Evolutionary conservation across 495 filamentous ascomycete genomes (phyloP).

Genomic region (Hypoxylon trugodes): DNA sequence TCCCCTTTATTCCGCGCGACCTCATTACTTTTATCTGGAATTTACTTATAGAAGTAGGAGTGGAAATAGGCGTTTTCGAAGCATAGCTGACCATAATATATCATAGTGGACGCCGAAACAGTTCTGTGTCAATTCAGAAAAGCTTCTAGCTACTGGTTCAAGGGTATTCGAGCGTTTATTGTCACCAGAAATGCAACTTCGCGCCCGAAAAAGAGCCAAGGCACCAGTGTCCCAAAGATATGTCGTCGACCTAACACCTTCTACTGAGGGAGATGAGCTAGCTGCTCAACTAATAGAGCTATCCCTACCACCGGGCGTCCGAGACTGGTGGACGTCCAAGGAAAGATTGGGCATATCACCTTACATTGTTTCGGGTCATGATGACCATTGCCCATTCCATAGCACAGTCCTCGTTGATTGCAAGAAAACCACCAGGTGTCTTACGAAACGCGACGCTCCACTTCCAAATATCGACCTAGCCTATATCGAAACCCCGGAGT

Average conservation of each 20-base stretch:
- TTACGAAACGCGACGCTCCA: not conserved
- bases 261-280: slow-evolving; percentile 65
- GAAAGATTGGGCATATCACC: slow-evolving; percentile 21
- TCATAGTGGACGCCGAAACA: slow-evolving; percentile 43
- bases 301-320: slow-evolving; percentile 63
- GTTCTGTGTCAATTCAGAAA: slow-evolving; percentile 57
- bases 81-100: slow-evolving; percentile 7
- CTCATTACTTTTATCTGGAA: too few species aligned
- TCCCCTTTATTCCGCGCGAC: not conserved
- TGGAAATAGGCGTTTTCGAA: not conserved
- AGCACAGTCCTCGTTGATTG: slow-evolving; percentile 11
- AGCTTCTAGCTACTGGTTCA: slow-evolving; percentile 57
- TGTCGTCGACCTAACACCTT: slow-evolving; percentile 70
- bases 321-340: slow-evolving; percentile 58
- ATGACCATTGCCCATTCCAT: slow-evolving; percentile 38
- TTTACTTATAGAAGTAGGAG: too few species aligned
- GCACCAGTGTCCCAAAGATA: slow-evolving; percentile 41
- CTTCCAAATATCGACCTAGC: slow-evolving; percentile 10
- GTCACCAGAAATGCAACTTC: slow-evolving; percentile 49
- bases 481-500: slow-evolving; percentile 21
- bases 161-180: slow-evolving; percentile 59
- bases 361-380: slow-evolving; percentile 39
- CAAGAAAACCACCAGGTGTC: not conserved
- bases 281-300: slow-evolving; percentile 64
- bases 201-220: slow-evolving; percentile 11